Conservation (phyloP, 306 rosid genomes). For the Hippophae tibetana region DNA sequence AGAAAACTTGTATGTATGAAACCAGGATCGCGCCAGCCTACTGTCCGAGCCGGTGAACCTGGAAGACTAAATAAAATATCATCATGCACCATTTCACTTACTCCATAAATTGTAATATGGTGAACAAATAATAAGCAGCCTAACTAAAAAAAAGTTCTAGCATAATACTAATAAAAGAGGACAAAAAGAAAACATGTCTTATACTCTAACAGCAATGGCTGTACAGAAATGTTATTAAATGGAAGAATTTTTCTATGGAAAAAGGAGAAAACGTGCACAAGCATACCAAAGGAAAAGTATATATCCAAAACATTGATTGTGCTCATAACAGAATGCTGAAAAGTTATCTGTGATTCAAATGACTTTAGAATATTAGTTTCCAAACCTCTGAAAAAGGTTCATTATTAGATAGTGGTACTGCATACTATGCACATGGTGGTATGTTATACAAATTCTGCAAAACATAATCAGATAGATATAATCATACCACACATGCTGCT, state of each 20-base stretch:
- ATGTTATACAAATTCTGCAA: neutral
- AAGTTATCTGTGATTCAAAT: too few relatives aligned
- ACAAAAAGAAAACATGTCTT: neutral
- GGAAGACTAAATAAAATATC: neutral
- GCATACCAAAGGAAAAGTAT: too few relatives aligned
- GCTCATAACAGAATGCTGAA: too few relatives aligned
- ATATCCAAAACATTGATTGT: too few relatives aligned
- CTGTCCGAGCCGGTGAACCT: slow-evolving; percentile 65
- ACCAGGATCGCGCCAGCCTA: slow-evolving; percentile 39
- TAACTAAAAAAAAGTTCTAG: neutral
- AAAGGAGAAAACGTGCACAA: too few relatives aligned
- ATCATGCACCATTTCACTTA: neutral
- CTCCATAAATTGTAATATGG: neutral
- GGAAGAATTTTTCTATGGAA: too few relatives aligned
- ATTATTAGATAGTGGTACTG: neutral
- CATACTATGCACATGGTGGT: neutral
- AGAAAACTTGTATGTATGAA: too few relatives aligned
- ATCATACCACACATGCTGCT: slow-evolving; percentile 75
- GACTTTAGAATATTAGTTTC: too few relatives aligned
- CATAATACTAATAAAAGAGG: neutral
- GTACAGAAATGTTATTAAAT: too few relatives aligned
- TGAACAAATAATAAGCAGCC: neutral
- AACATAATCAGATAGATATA: neutral
- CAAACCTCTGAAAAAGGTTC: too few relatives aligned
- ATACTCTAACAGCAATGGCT: too few relatives aligned